A percentile compares a stretch with the other conserved stretches of the same genome.
phyloP scores from a whole-genome alignment of 164 flowering plant species.

The Nymphaea colorata region DNA sequence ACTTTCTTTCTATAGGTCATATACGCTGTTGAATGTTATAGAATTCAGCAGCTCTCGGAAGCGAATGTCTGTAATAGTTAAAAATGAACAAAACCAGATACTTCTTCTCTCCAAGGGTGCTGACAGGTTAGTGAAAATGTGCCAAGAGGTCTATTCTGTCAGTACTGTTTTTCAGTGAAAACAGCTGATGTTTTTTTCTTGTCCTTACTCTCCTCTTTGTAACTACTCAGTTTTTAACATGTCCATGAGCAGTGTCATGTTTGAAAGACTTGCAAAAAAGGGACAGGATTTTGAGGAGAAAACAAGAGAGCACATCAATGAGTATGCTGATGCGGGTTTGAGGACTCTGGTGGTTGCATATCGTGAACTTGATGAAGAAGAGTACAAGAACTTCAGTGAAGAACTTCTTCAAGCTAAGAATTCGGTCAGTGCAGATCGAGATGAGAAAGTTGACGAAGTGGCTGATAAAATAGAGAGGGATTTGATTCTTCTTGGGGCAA shows the following conservation, averaged over 20 bases:
- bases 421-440: conserved; percentile 62
- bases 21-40: conserved; percentile 54
- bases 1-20: conserved; percentile 41
- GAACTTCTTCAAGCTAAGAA: conserved; percentile 65
- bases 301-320: conserved; percentile 62
- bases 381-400: conserved; percentile 41
- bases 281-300: conserved; percentile 58
- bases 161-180: background rate
- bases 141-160: background rate
- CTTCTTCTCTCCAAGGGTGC: conserved; percentile 88
- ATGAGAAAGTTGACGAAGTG: conserved; percentile 53
- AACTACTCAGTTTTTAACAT: background rate
- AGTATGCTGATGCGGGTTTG: conserved; percentile 93
- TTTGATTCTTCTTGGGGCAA: conserved; percentile 94
- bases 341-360: conserved; percentile 87
- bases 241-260: conserved; percentile 62
- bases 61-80: conserved; percentile 90
- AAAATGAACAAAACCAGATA: conserved; percentile 61
- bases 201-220: background rate
- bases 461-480: conserved; percentile 63
- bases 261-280: conserved; percentile 64
- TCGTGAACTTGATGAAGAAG: conserved; percentile 66
- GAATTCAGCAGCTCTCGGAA: conserved; percentile 89
- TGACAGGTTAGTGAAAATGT: conserved; percentile 59
- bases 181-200: background rate